Evolutionary conservation across 164 flowering plant genomes (phyloP).

Genomic region (Chloranthus sessilifolius): DNA sequence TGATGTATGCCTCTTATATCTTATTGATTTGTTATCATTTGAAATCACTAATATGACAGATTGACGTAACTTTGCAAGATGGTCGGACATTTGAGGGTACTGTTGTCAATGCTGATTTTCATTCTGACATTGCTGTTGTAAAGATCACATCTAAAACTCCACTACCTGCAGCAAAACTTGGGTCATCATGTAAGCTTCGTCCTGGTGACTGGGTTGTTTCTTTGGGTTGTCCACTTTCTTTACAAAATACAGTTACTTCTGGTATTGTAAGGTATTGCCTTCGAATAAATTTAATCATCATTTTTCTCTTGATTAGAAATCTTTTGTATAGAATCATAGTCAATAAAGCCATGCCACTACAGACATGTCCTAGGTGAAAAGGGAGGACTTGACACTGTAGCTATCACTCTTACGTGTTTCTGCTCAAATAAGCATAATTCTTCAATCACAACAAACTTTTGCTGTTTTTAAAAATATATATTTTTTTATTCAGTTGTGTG

Average conservation of each 20-base stretch:
- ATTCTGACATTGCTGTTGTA: slow-evolving; percentile 89
- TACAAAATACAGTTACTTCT: slow-evolving; percentile 93
- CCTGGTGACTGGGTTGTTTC: slow-evolving; percentile 98
- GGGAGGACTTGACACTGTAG: too few relatives aligned
- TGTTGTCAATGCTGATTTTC: slow-evolving; percentile 79
- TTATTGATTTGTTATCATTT: background rate
- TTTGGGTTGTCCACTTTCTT: slow-evolving; percentile 88
- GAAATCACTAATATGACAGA: slow-evolving; percentile 32
- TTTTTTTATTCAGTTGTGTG: slow-evolving; percentile 54
- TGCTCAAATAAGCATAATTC: too few relatives aligned
- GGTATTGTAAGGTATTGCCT: slow-evolving; percentile 76
- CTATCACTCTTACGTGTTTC: too few relatives aligned
- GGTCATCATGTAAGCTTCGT: slow-evolving; percentile 73
- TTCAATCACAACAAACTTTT: too few relatives aligned
- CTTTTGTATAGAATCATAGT: too few relatives aligned
- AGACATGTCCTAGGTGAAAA: too few relatives aligned
- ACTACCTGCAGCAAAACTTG: slow-evolving; percentile 80
- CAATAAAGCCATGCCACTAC: too few relatives aligned
- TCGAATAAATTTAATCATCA: background rate
- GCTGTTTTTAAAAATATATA: too few relatives aligned
- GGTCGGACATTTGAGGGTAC: slow-evolving; percentile 86
- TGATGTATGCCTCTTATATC: background rate
- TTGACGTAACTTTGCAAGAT: slow-evolving; percentile 93
- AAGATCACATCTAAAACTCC: slow-evolving; percentile 82
- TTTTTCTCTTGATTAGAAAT: too few relatives aligned